Percentiles rank a stretch among this genome's conserved stretches.
Conservation (phyloP, 768 basidiomycete genomes). For the Mrakia hoshinonis region DNA sequence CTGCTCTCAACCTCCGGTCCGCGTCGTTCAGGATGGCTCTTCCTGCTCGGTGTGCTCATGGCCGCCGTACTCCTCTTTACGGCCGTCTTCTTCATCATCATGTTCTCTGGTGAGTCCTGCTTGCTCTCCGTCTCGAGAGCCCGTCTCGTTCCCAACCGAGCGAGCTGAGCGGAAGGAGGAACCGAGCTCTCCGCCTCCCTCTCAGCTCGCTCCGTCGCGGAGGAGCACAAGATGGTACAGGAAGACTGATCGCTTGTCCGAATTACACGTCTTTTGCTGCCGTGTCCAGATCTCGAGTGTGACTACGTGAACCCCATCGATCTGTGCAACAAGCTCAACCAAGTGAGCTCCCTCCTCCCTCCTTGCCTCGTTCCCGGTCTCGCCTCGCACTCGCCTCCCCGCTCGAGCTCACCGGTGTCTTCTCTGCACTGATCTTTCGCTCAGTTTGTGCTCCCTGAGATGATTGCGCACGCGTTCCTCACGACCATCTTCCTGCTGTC, state of each 20-base stretch:
- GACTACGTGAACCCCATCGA: conserved; percentile 99
- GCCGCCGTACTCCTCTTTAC: conserved; percentile 92
- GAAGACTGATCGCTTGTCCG: background rate
- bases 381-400: background rate
- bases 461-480: conserved; percentile 86
- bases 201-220: background rate
- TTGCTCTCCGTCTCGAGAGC: background rate
- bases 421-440: background rate
- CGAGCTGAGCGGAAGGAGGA: background rate
- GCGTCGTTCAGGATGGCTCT: conserved; percentile 80
- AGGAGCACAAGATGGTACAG: no score
- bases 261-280: background rate
- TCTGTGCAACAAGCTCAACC: conserved; percentile 97
- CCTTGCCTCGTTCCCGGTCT: background rate
- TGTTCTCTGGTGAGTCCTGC: conserved; percentile 67
- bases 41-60: conserved; percentile 91
- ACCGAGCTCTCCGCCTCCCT: background rate
- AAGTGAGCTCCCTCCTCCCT: conserved; percentile 49
- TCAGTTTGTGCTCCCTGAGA: conserved; percentile 95
- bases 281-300: conserved; percentile 18
- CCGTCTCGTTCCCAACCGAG: background rate
- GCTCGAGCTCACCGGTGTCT: background rate
- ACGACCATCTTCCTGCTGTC: conserved; percentile 81
- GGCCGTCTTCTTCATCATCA: conserved; percentile 99
- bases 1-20: conserved; percentile 48